These are phyloP conservation scores for Phytomonas sp. DNA, from an alignment of 208 protist genomes.

Conservation along the genomic window DNA sequence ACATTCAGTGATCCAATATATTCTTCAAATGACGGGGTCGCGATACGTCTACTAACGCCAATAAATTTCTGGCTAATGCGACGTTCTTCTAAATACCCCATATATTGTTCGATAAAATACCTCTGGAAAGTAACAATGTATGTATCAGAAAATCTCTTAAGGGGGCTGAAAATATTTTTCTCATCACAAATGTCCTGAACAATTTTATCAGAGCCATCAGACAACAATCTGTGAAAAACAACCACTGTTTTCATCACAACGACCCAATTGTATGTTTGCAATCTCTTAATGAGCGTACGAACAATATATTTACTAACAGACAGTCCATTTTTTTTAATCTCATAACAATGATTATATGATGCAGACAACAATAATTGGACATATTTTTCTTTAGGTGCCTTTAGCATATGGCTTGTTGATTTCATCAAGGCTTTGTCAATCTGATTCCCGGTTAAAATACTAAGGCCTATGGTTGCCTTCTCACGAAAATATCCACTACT, in stretches of 20 bases:
- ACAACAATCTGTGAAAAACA: constrained; percentile 59
- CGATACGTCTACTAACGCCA: constrained; percentile 28
- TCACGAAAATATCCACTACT: constrained; percentile 77
- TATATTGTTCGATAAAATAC: constrained; percentile 63
- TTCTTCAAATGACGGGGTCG: constrained; percentile 41
- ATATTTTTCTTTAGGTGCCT: constrained; percentile 85
- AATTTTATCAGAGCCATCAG: constrained; percentile 50
- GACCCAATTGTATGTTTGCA: constrained; percentile 80
- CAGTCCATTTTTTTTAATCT: constrained; percentile 16
- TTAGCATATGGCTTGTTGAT: constrained; percentile 74
- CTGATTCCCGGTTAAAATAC: constrained; percentile 54
- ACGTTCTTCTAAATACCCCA: constrained; percentile 45
- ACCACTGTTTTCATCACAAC: constrained; percentile 78
- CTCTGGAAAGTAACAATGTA: constrained; percentile 32
- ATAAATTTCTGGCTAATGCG: constrained; percentile 26
- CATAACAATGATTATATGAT: constrained; percentile 44
- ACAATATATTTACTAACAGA: constrained; percentile 57
- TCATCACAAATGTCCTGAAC: constrained; percentile 40
- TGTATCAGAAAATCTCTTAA: constrained; percentile 53
- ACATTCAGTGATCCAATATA: constrained; percentile 38
- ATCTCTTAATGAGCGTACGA: constrained; percentile 56
- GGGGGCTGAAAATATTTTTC: constrained; percentile 34
- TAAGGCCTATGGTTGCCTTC: constrained; percentile 67
- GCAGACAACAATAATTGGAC: constrained; percentile 59
- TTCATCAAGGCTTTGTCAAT: constrained; percentile 69